Evolutionary conservation across 495 filamentous ascomycete genomes (phyloP).

Genomic region (Astrothelium macrocarpum): DNA sequence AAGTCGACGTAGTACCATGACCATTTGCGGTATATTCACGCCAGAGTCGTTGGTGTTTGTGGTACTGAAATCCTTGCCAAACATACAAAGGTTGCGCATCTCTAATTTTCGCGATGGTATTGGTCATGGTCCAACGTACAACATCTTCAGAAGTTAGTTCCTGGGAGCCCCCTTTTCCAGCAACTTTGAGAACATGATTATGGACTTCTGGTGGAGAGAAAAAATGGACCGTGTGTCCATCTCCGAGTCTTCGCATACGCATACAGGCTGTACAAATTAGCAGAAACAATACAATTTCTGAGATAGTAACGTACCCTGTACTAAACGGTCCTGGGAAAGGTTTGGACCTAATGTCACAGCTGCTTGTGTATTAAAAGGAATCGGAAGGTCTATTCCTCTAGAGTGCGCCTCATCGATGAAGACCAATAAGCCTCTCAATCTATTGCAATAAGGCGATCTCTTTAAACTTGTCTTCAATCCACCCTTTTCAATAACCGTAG

Average conservation of each 20-base stretch:
- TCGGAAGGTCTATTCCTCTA: slow-evolving; percentile 59
- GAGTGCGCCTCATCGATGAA: slow-evolving; percentile 73
- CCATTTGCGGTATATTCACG: neutral
- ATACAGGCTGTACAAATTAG: slow-evolving; percentile 38
- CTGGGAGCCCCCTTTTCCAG: slow-evolving; percentile 2
- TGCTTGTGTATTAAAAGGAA: slow-evolving; percentile 52
- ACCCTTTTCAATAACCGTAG: slow-evolving; percentile 39
- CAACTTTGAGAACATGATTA: slow-evolving; percentile 26
- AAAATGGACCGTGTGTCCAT: slow-evolving; percentile 31
- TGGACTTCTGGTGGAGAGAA: slow-evolving; percentile 41
- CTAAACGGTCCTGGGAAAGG: slow-evolving; percentile 59
- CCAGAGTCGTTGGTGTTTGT: slow-evolving; percentile 35
- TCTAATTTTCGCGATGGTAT: slow-evolving; percentile 43
- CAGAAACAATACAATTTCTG: neutral
- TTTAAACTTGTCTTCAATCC: slow-evolving; percentile 42
- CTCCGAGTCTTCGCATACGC: slow-evolving; percentile 32
- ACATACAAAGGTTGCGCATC: slow-evolving; percentile 51
- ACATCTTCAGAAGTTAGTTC: slow-evolving; percentile 42
- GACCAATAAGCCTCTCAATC: slow-evolving; percentile 54
- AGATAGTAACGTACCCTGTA: slow-evolving; percentile 51
- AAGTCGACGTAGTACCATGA: neutral
- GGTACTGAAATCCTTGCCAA: slow-evolving; percentile 44
- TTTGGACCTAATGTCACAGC: slow-evolving; percentile 60
- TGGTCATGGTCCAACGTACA: slow-evolving; percentile 48
- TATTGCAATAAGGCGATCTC: slow-evolving; percentile 49